Conservation (phyloP, 2,329 filamentous ascomycete genomes). For the Colletotrichum sp. region DNA sequence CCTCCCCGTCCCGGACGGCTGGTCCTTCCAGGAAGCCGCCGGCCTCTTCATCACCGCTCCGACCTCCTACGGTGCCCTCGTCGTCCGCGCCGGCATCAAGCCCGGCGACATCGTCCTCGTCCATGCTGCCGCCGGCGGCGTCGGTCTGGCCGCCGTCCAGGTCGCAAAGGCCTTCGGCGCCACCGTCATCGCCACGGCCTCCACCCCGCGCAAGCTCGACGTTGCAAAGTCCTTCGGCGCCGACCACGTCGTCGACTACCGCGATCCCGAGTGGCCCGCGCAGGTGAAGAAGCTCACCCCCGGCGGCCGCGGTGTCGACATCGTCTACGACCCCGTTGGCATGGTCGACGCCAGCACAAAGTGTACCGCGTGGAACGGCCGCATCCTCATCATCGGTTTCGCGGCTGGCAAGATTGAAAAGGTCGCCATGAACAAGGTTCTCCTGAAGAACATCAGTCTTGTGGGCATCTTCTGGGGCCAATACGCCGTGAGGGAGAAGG, state of each 20-base stretch:
- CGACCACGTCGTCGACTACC: slow-evolving; percentile 83
- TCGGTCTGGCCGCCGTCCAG: slow-evolving; percentile 90
- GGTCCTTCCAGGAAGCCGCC: slow-evolving; percentile 84
- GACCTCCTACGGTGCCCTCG: slow-evolving; percentile 85
- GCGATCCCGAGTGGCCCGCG: slow-evolving; percentile 65
- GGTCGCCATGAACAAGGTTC: slow-evolving; percentile 87
- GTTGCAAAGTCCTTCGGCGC: slow-evolving; percentile 84
- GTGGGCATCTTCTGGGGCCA: slow-evolving; percentile 93
- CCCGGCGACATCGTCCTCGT: slow-evolving; percentile 86
- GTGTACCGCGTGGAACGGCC: slow-evolving; percentile 92
- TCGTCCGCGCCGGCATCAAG: slow-evolving; percentile 78
- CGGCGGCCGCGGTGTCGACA: slow-evolving; percentile 77
- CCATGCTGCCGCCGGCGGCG: slow-evolving; percentile 90
- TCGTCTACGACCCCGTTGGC: slow-evolving; percentile 94
- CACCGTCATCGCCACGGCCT: slow-evolving; percentile 91
- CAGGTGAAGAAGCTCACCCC: slow-evolving; percentile 81
- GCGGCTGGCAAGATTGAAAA: slow-evolving; percentile 75
- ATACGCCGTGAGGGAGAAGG: slow-evolving; percentile 76
- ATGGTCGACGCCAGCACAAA: slow-evolving; percentile 87
- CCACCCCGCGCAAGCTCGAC: slow-evolving; percentile 78
- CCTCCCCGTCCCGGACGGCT: slow-evolving; percentile 77
- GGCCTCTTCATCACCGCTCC: slow-evolving; percentile 92
- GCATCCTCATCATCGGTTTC: slow-evolving; percentile 88
- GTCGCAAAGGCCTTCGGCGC: slow-evolving; percentile 91
- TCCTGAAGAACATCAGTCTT: slow-evolving; percentile 91